Conservation (phyloP, 129 eudicot species). For the Chrysanthemum lavandulifolium region DNA sequence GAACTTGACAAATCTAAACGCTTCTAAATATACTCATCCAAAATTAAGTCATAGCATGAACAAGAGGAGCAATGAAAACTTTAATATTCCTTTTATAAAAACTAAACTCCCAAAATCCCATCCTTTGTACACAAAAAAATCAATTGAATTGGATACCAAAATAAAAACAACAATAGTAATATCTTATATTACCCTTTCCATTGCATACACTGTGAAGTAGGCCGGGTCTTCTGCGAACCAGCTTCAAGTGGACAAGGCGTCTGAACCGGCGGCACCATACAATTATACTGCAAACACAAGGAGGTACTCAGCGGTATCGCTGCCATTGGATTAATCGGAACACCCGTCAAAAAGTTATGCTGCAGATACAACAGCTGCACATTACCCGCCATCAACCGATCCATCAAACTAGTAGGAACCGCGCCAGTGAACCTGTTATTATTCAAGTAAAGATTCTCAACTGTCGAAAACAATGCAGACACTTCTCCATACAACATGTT, state of each 20-base stretch:
- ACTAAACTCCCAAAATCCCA: too few species aligned
- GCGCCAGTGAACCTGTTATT: constrained; percentile 88
- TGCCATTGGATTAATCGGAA: constrained; percentile 66
- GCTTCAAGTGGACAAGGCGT: constrained; percentile 94
- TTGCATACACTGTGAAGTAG: constrained; percentile 63
- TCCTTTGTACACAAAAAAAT: constrained; percentile 14
- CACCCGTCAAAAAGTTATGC: constrained; percentile 74
- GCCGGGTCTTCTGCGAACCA: constrained; percentile 82
- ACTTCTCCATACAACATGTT: constrained; percentile 70
- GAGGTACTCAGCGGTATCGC: constrained; percentile 80
- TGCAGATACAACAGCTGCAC: constrained; percentile 69
- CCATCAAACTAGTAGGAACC: constrained; percentile 65
- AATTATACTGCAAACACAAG: constrained; percentile 84
- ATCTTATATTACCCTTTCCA: constrained; percentile 62
- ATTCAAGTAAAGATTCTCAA: constrained; percentile 67
- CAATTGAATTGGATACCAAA: constrained; percentile 21
- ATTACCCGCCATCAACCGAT: constrained; percentile 58
- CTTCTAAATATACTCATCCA: too few species aligned
- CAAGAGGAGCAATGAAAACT: too few species aligned
- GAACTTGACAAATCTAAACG: too few species aligned
- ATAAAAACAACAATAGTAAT: not conserved
- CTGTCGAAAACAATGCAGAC: constrained; percentile 74
- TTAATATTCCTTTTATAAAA: too few species aligned
- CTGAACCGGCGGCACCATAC: constrained; percentile 86
- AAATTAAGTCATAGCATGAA: too few species aligned